These are phyloP conservation scores for Candida ipomoeae DNA, from an alignment of 805 yeast genomes.

Conservation along the genomic window DNA sequence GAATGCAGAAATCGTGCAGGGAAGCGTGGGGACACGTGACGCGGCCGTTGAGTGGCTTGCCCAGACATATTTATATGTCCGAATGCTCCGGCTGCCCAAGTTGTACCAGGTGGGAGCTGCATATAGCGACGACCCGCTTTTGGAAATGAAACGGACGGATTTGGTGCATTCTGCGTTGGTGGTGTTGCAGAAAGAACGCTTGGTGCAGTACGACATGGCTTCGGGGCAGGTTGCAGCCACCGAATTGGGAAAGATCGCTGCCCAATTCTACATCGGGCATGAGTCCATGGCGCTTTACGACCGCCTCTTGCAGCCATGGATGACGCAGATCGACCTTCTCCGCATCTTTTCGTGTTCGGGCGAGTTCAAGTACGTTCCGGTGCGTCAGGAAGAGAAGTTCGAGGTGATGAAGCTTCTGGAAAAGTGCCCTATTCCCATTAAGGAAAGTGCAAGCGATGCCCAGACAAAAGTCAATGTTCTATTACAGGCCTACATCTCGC, in stretches of 20 bases:
- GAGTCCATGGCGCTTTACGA: conserved; percentile 68
- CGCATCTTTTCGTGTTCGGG: conserved; percentile 74
- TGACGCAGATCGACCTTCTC: conserved; percentile 68
- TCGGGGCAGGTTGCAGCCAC: conserved; percentile 41
- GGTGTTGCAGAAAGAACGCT: conserved; percentile 50
- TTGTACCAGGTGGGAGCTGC: conserved; percentile 73
- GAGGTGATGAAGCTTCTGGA: conserved; percentile 69
- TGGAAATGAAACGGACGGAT: conserved; percentile 56
- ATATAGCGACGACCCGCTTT: conserved; percentile 44
- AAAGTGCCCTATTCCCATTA: conserved; percentile 81
- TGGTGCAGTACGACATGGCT: conserved; percentile 54
- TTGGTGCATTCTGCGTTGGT: conserved; percentile 73
- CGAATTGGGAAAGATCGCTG: conserved; percentile 78
- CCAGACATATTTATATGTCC: conserved; percentile 69
- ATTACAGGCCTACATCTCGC: conserved; percentile 82
- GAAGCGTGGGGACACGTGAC: conserved; percentile 52
- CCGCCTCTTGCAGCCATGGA: conserved; percentile 57
- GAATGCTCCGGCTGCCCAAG: conserved; percentile 72
- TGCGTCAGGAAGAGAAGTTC: conserved; percentile 77
- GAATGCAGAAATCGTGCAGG: conserved; percentile 84
- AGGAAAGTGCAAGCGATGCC: conserved; percentile 66
- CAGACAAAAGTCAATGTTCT: conserved; percentile 74
- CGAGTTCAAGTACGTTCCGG: conserved; percentile 80
- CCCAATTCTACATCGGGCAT: conserved; percentile 78
- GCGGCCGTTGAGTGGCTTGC: conserved; percentile 83